Evolutionary conservation across 352 stramenopile genomes (phyloP), one percentile per base, ranked within the genome.

Genomic region (Pelagophyceae sp.): DNA sequence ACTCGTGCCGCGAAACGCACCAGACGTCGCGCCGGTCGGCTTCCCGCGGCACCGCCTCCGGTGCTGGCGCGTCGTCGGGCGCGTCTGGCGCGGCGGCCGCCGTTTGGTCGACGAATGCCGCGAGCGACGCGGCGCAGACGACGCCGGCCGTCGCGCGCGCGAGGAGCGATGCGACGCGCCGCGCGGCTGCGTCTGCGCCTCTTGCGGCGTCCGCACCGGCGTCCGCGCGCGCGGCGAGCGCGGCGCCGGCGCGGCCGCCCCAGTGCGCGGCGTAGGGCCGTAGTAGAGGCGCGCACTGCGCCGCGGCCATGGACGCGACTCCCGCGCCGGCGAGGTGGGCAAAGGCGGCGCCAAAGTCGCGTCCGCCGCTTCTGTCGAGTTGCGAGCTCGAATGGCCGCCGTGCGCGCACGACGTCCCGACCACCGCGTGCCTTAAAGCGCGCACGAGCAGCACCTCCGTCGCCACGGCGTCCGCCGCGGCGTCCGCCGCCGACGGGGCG

Each of bases 201-300:
- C 45, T 23, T 54, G 11, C 11, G 45, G 11, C 23, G 45, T 54
- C 11, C 45, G 11, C 11, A 11, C 23, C 45, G 11, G 45, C 45
- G 11, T 11, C 45, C 45, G 11, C 45, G 45, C 45, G 45, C 11
- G 11, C 11, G 45, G 35, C 38, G 17, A 74, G 35, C 11, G 38
- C 35, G 19, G 33, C 38, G 33, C 67, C 67, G 15, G 33, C 33
- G 23, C 2, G 0, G 33, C 35, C 33, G 67, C 67, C 67, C 67
- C 67, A 74, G 67, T 74, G 67, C 67, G 67, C 58, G 35, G 67
- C 67, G 67, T 60, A 74, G 67, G 67, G 67, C 38, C 67, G 33
- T 0, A 74, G 38, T 11, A 74, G 38, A 17, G 37, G 15, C 35
- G 67, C 67, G 67, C 35, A 50, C 5, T 58, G 15, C 3, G 6